Conservation (phyloP, 2,329 filamentous ascomycete species). For the Penicillium sp. region DNA sequence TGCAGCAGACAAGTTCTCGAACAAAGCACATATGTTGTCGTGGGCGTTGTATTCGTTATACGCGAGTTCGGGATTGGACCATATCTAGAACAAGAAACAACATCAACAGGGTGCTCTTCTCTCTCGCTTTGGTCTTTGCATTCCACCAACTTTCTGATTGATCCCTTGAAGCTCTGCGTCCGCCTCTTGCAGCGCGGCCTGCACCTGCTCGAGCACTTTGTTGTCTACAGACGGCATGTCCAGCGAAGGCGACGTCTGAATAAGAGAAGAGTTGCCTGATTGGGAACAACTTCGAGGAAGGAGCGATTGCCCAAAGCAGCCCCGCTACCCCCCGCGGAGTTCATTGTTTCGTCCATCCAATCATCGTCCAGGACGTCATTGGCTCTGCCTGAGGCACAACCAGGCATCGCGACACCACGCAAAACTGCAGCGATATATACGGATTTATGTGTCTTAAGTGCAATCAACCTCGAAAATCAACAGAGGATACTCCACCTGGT, state of each 20-base stretch:
- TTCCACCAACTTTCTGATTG: conserved; percentile 10
- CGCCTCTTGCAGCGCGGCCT: conserved; percentile 2
- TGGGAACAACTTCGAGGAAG: not conserved
- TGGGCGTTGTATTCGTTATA: conserved; percentile 20
- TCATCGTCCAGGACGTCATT: not conserved
- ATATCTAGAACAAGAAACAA: conserved; percentile 12
- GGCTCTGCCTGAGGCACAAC: not conserved
- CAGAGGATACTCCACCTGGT: too few species aligned
- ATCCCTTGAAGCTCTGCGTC: conserved; percentile 8
- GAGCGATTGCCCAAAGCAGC: not conserved
- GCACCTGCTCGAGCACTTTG: conserved; percentile 3
- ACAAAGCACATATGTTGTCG: conserved; percentile 16
- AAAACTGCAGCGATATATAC: too few species aligned
- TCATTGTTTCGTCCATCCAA: not conserved
- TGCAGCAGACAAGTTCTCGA: conserved; percentile 23
- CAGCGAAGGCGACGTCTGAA: too few species aligned
- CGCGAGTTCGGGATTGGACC: conserved; percentile 18
- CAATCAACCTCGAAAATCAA: too few species aligned
- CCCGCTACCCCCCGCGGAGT: not conserved
- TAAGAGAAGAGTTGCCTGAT: not conserved
- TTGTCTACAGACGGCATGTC: not conserved
- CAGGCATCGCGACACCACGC: not conserved
- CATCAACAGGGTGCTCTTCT: not conserved
- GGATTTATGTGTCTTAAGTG: too few species aligned
- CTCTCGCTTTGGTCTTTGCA: not conserved